Conservation (phyloP, 805 yeast species). For the Cyberlindnera xishuangbannaensis region DNA sequence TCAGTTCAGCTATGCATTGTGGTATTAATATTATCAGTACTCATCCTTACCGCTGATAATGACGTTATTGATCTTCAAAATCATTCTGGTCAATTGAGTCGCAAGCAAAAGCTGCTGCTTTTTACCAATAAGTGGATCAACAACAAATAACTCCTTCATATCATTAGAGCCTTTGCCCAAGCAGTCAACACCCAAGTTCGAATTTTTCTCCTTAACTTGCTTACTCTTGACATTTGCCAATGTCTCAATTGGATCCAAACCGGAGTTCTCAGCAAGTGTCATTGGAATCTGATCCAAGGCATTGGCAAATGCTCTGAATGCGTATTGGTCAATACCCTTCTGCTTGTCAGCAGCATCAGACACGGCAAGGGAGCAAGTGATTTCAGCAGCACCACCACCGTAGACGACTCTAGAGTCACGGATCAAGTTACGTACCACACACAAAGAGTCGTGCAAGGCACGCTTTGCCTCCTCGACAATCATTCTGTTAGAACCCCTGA, state of each 20-base stretch:
- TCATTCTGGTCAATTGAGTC: conserved; percentile 97
- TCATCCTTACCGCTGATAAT: conserved; percentile 85
- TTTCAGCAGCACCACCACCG: conserved; percentile 99
- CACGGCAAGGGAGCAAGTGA: conserved; percentile 87
- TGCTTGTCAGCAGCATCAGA: conserved; percentile 88
- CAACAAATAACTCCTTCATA: conserved; percentile 91
- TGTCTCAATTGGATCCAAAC: conserved; percentile 89
- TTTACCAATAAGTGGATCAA: conserved; percentile 96
- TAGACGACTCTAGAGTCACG: conserved; percentile 93
- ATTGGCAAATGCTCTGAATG: conserved; percentile 88
- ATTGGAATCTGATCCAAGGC: conserved; percentile 91
- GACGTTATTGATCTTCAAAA: conserved; percentile 92
- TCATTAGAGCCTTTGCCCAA: conserved; percentile 82
- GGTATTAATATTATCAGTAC: conserved; percentile 30
- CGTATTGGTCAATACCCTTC: conserved; percentile 95
- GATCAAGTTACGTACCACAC: conserved; percentile 94
- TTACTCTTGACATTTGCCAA: conserved; percentile 76
- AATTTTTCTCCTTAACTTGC: conserved; percentile 67
- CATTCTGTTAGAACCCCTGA: conserved; percentile 97
- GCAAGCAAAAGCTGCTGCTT: conserved; percentile 93
- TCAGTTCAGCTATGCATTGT: background rate
- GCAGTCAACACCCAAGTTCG: conserved; percentile 90
- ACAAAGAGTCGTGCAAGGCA: conserved; percentile 92
- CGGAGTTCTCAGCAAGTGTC: conserved; percentile 96
- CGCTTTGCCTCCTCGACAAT: conserved; percentile 95